These are phyloP conservation scores for Colletotrichum cordylinicola DNA, from an alignment of 2,329 filamentous ascomycete genomes.

Conservation along the genomic window DNA sequence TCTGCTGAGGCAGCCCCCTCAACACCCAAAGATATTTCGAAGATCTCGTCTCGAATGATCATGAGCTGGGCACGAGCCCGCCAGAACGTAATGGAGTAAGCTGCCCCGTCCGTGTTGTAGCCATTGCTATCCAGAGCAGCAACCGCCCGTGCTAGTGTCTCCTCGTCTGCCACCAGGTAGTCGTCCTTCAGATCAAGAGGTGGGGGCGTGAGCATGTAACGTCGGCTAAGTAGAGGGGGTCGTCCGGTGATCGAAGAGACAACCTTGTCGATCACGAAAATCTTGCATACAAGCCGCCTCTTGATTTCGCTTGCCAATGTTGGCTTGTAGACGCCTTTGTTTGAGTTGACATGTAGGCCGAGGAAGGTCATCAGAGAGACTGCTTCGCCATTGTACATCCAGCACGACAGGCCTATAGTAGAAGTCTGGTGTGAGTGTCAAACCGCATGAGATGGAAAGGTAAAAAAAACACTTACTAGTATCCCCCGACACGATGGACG, in stretches of 20 bases:
- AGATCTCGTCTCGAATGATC: slow-evolving; percentile 61
- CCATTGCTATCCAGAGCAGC: slow-evolving; percentile 51
- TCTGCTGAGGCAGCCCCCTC: slow-evolving; percentile 31
- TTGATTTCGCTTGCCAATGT: slow-evolving; percentile 41
- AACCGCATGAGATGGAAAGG: rapidly evolving
- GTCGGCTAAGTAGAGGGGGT: slow-evolving; percentile 56
- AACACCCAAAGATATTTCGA: slow-evolving; percentile 59
- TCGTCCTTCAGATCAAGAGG: slow-evolving; percentile 61
- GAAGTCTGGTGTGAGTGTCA: background rate
- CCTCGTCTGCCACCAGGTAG: slow-evolving; percentile 49
- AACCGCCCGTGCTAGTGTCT: slow-evolving; percentile 42
- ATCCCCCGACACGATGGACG: slow-evolving; percentile 45
- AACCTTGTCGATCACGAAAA: slow-evolving; percentile 55
- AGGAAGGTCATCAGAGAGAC: slow-evolving; percentile 41
- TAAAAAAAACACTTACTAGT: slow-evolving; percentile 34
- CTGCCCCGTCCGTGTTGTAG: slow-evolving; percentile 53
- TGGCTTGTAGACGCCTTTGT: slow-evolving; percentile 31
- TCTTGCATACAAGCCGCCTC: slow-evolving; percentile 36
- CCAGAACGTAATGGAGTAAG: slow-evolving; percentile 49
- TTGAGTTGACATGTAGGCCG: slow-evolving; percentile 35
- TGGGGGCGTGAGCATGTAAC: slow-evolving; percentile 58
- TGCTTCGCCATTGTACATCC: slow-evolving; percentile 41
- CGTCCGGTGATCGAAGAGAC: slow-evolving; percentile 58
- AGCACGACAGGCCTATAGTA: slow-evolving; percentile 37
- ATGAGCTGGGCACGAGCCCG: slow-evolving; percentile 54